These are phyloP conservation scores for Tranzscheliella williamsii DNA, from an alignment of 1,284 basidiomycete genomes.

Conservation along the genomic window DNA sequence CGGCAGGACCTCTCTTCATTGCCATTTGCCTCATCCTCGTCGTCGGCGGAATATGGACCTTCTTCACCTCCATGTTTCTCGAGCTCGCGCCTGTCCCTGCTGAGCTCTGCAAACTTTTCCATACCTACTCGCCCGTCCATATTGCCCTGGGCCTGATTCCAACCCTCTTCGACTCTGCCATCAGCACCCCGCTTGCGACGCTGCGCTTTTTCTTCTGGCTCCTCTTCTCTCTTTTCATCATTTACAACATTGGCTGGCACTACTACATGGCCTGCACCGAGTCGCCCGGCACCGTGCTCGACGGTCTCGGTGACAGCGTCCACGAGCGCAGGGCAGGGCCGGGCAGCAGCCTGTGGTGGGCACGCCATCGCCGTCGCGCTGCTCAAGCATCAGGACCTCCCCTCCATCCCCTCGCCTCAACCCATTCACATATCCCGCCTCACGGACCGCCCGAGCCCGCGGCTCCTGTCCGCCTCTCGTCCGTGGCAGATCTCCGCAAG, in stretches of 20 bases:
- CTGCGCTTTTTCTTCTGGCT: constrained; percentile 51
- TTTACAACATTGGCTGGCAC: constrained; percentile 75
- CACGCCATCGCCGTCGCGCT: constrained; percentile 28
- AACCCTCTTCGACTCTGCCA: constrained; percentile 18
- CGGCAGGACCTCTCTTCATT: constrained; percentile 87
- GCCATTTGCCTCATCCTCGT: constrained; percentile 72
- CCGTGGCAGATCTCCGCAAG: constrained; percentile 24
- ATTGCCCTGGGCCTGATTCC: constrained; percentile 43
- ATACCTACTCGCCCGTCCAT: constrained; percentile 44
- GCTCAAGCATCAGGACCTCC: constrained; percentile 21
- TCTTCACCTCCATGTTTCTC: constrained; percentile 64
- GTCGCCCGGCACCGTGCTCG: constrained; percentile 54
- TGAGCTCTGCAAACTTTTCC: constrained; percentile 35
- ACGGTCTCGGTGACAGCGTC: constrained; percentile 36
- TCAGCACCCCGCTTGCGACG: constrained; percentile 19
- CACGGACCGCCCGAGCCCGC: constrained; percentile 19
- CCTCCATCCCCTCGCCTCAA: constrained; percentile 1
- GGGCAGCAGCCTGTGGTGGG: constrained; percentile 55
- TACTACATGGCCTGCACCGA: constrained; percentile 83
- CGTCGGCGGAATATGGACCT: constrained; percentile 71
- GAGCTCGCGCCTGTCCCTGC: constrained; percentile 34
- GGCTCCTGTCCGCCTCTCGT: constrained; percentile 25
- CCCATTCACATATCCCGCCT: not conserved
- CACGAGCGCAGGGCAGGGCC: constrained; percentile 46
- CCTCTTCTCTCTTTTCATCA: constrained; percentile 74